These are phyloP conservation scores for Yarrowia keelungensis DNA, from an alignment of 805 yeast species.

Conservation along the genomic window DNA sequence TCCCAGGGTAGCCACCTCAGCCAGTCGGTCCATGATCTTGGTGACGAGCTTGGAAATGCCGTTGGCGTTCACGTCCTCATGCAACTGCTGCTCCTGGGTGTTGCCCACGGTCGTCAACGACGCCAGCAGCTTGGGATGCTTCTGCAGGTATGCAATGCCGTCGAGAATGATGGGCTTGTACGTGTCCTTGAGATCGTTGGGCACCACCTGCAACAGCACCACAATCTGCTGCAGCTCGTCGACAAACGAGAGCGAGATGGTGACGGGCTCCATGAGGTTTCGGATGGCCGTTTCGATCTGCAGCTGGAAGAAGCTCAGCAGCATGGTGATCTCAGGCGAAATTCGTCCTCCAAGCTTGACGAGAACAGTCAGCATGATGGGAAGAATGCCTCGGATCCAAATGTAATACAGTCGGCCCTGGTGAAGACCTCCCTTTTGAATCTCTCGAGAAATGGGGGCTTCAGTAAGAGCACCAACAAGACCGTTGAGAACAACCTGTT, in stretches of 20 bases:
- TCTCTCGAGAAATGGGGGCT: constrained; percentile 69
- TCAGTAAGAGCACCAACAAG: constrained; percentile 72
- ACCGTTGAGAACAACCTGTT: constrained; percentile 67
- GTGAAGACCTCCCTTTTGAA: constrained; percentile 67
- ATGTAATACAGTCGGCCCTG: constrained; percentile 65
- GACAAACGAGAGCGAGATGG: constrained; percentile 57
- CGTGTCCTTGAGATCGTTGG: constrained; percentile 9
- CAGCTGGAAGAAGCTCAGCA: constrained; percentile 65
- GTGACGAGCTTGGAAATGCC: constrained; percentile 20
- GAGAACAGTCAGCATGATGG: constrained; percentile 66
- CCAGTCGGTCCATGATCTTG: constrained; percentile 27
- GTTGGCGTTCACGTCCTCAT: constrained; percentile 54
- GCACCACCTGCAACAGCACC: constrained; percentile 64
- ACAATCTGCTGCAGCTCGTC: constrained; percentile 75
- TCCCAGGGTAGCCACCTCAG: constrained; percentile 7
- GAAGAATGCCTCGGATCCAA: constrained; percentile 87
- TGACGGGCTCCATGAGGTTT: constrained; percentile 68
- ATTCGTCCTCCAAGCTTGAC: constrained; percentile 68
- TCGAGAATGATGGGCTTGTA: constrained; percentile 55
- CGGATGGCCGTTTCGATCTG: constrained; percentile 70
- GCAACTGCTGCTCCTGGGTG: constrained; percentile 65
- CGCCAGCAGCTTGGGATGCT: constrained; percentile 85
- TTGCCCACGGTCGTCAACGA: constrained; percentile 70
- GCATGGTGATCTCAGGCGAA: constrained; percentile 68
- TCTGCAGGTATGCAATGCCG: constrained; percentile 72